A percentile compares a stretch with the other conserved stretches of the same genome.
phyloP scores from a whole-genome alignment of 2,329 filamentous ascomycete species.

The Plenodomus tracheiphilus region DNA sequence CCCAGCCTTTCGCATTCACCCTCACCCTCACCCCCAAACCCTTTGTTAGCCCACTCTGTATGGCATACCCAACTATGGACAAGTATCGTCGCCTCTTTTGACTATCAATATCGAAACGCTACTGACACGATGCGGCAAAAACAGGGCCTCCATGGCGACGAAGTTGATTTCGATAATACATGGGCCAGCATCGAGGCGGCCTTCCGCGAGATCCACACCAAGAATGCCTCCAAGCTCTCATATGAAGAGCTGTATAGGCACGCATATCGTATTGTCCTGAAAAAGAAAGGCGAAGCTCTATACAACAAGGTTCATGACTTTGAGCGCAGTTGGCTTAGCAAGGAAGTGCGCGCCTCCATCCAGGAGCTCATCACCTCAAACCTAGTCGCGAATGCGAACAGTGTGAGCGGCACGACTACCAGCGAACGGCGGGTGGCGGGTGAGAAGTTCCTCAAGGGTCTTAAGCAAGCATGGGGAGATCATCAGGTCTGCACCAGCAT shows the following conservation, averaged over 20 bases:
- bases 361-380: conserved; percentile 70
- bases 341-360: conserved; percentile 72
- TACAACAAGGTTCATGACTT: conserved; percentile 81
- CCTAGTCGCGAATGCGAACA: conserved; percentile 60
- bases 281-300: conserved; percentile 79
- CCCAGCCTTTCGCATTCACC: neutral
- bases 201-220: conserved; percentile 84
- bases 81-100: neutral
- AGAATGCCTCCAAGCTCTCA: conserved; percentile 85
- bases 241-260: conserved; percentile 96
- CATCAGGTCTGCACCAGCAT: conserved; percentile 95
- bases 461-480: conserved; percentile 82
- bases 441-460: conserved; percentile 76
- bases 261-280: conserved; percentile 90
- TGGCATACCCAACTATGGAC: neutral
- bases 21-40: conserved; percentile 2
- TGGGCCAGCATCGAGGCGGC: conserved; percentile 79
- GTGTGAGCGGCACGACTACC: conserved; percentile 60
- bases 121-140: conserved; percentile 2
- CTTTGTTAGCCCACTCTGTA: conserved; percentile 1
- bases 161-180: conserved; percentile 79
- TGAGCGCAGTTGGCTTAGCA: conserved; percentile 78
- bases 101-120: neutral
- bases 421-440: conserved; percentile 80
- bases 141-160: conserved; percentile 63